These are phyloP conservation scores for Clitoria ternatea DNA, from an alignment of 306 rosid species.

Conservation along the genomic window DNA sequence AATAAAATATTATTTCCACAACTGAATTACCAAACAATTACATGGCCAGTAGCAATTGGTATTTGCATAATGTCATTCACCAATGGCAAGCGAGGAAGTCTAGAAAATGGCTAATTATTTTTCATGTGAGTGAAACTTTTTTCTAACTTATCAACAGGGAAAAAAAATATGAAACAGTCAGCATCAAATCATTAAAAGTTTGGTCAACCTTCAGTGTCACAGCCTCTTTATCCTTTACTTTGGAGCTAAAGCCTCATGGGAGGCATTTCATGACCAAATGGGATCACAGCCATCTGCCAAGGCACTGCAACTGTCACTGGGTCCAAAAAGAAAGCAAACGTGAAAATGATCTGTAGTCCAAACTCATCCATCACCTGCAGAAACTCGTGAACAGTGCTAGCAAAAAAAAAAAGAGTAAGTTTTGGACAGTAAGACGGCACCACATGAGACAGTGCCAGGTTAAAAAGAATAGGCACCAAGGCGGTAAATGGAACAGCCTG, in stretches of 20 bases:
- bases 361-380: slow-evolving; percentile 21
- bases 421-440: slow-evolving; percentile 13
- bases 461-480: slow-evolving; percentile 8
- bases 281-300: slow-evolving; percentile 30
- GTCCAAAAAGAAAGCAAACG: slow-evolving; percentile 23
- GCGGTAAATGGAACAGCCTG: slow-evolving; percentile 18
- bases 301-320: slow-evolving; percentile 19
- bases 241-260: slow-evolving; percentile 28
- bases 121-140: slow-evolving; percentile 30
- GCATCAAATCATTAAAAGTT: slow-evolving; percentile 47
- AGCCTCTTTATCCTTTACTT: slow-evolving; percentile 36
- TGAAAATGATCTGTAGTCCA: slow-evolving; percentile 19
- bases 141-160: not conserved
- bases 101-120: slow-evolving; percentile 27
- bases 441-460: slow-evolving; percentile 14
- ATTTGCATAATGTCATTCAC: not conserved
- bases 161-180: not conserved
- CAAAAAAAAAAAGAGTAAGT: not conserved
- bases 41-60: not conserved
- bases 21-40: too few species aligned
- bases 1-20: too few species aligned
- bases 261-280: slow-evolving; percentile 32
- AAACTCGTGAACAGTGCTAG: slow-evolving; percentile 1
- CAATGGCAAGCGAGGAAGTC: slow-evolving; percentile 18
- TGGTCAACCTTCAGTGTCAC: slow-evolving; percentile 35